phyloP scores from a whole-genome alignment of 495 filamentous ascomycete genomes.

The Paragyromitra xinjiangensis region DNA sequence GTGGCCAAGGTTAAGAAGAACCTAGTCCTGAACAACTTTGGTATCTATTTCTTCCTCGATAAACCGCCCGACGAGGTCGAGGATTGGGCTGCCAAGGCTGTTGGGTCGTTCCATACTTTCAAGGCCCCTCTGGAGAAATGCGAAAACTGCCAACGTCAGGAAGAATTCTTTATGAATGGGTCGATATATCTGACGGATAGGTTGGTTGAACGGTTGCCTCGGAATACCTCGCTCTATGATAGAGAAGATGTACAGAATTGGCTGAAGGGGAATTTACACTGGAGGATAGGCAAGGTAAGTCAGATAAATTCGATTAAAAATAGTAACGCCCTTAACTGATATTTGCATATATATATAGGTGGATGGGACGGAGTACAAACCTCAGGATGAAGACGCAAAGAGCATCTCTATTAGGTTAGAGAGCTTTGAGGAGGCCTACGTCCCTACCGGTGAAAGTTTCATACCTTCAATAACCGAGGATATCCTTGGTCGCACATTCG shows the following conservation, averaged over 20 bases:
- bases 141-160: conserved; percentile 6
- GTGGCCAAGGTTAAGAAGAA: conserved; percentile 37
- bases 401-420: neutral
- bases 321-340: neutral
- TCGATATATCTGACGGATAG: conserved; percentile 27
- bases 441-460: neutral
- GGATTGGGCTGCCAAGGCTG: conserved; percentile 12
- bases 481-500: conserved; percentile 20
- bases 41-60: conserved; percentile 30
- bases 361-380: neutral
- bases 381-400: neutral
- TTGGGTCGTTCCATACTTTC: conserved; percentile 25
- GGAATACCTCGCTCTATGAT: neutral
- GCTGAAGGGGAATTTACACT: neutral
- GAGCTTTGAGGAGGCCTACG: conserved; percentile 27
- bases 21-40: conserved; percentile 14
- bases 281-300: conserved; percentile 19
- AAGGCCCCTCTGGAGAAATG: conserved; percentile 19
- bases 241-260: neutral
- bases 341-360: neutral
- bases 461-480: neutral
- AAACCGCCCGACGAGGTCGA: neutral
- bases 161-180: conserved; percentile 15
- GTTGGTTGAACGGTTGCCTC: neutral
- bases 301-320: neutral